Conservation (phyloP, 106 monocot genomes). For the Allium fistulosum region DNA sequence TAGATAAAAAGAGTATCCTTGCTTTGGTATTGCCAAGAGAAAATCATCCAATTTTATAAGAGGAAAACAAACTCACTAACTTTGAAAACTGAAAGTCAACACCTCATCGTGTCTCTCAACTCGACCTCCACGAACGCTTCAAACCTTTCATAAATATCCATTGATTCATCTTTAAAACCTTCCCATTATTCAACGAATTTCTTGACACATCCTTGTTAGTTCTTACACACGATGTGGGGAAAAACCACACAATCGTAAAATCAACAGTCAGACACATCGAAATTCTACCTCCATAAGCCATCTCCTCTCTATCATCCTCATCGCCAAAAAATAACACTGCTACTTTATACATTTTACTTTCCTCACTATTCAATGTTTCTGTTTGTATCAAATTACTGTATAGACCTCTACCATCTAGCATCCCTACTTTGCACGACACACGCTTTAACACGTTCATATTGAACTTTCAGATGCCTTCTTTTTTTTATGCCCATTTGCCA, state of each 20-base stretch:
- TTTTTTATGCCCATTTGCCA: background rate
- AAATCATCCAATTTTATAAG: no score
- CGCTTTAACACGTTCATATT: background rate
- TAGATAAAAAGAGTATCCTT: no score
- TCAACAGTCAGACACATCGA: slow-evolving; percentile 1
- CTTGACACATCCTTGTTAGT: background rate
- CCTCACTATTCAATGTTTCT: background rate
- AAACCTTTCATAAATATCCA: background rate
- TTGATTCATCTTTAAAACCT: background rate
- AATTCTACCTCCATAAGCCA: background rate
- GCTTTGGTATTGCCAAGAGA: no score
- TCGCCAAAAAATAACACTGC: slow-evolving; percentile 9
- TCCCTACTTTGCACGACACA: slow-evolving; percentile 4
- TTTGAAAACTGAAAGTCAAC: background rate
- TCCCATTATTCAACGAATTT: background rate
- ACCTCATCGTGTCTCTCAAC: background rate
- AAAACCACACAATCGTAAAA: slow-evolving; percentile 7
- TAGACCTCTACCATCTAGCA: background rate
- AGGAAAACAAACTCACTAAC: background rate
- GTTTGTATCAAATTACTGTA: background rate
- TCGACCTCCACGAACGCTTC: background rate
- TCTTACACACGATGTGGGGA: background rate
- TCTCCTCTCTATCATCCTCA: slow-evolving; percentile 11
- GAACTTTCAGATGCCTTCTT: background rate
- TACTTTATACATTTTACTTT: background rate